Evolutionary conservation across 31 red algal genomes (phyloP).

Genomic region (Odonthalia washingtoniensis): DNA sequence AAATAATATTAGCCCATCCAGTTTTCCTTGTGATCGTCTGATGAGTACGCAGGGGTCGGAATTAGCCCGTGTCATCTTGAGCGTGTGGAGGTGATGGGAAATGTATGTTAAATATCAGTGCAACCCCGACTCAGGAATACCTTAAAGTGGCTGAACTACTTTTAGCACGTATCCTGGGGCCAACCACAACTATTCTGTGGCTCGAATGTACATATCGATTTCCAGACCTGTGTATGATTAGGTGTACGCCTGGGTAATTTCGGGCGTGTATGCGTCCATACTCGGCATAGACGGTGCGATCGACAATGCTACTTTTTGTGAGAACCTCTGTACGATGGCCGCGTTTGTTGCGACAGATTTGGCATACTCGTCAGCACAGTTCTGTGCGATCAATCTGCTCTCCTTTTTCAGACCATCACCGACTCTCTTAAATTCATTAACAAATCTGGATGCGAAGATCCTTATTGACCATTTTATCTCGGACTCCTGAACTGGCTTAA

Average conservation of each 20-base stretch:
- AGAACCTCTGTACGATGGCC: background rate
- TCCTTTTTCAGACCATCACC: background rate
- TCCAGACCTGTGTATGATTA: background rate
- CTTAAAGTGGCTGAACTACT: conserved; percentile 27
- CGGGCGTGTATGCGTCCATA: background rate
- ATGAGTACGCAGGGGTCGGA: background rate
- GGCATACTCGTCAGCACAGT: background rate
- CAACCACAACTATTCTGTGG: conserved; percentile 19
- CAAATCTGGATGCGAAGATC: background rate
- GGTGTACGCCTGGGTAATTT: background rate
- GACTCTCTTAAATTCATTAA: background rate
- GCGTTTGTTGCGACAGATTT: background rate
- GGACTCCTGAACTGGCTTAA: background rate
- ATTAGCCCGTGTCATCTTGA: no score
- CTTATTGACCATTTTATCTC: background rate
- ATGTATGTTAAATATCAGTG: conserved; percentile 35
- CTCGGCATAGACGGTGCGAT: background rate
- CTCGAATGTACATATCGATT: background rate
- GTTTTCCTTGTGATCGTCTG: background rate
- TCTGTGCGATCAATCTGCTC: conserved; percentile 7
- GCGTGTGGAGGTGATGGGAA: background rate
- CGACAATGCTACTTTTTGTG: background rate
- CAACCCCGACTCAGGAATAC: conserved; percentile 24
- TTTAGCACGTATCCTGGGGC: background rate
- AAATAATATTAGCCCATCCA: background rate